Conservation (phyloP, 2,329 filamentous ascomycete genomes). For the Penicillium sp. region DNA sequence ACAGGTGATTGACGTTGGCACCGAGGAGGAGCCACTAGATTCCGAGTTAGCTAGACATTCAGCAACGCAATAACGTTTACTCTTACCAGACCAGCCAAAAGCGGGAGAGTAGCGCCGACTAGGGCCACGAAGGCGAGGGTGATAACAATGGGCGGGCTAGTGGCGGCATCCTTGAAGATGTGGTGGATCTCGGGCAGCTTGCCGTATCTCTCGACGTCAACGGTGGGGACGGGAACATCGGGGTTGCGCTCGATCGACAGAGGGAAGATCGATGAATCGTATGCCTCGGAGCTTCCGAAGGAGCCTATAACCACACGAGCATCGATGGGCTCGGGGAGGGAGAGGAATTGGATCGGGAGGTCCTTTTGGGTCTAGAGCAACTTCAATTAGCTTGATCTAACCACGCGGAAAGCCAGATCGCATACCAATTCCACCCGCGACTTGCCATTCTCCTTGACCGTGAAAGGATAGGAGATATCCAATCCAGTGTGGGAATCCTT, state of each 20-base stretch:
- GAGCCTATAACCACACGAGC: conserved; percentile 84
- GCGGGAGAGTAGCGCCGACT: conserved; percentile 71
- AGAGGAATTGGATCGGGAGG: conserved; percentile 78
- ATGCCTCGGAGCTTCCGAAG: conserved; percentile 71
- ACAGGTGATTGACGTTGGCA: conserved; percentile 76
- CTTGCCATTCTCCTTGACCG: conserved; percentile 84
- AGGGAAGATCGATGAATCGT: conserved; percentile 70
- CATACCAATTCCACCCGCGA: conserved; percentile 79
- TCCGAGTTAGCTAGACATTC: conserved; percentile 7
- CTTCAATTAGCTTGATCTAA: conserved; percentile 17
- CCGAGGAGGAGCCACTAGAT: conserved; percentile 75
- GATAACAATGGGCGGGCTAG: conserved; percentile 76
- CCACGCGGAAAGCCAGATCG: background rate
- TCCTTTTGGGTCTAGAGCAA: conserved; percentile 75
- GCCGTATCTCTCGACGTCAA: conserved; percentile 77
- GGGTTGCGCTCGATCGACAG: conserved; percentile 66
- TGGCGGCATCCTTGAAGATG: conserved; percentile 77
- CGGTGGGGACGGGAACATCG: conserved; percentile 57
- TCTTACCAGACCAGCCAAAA: conserved; percentile 68
- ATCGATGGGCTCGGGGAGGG: conserved; percentile 64
- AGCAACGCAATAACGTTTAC: background rate
- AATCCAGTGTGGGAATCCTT: conserved; percentile 72
- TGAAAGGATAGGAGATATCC: conserved; percentile 83
- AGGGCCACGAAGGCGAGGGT: conserved; percentile 74
- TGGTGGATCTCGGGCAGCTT: conserved; percentile 85